phyloP scores from a whole-genome alignment of 192 early-diverging fungal species.

The Gryganskiella cystojenkinii region DNA sequence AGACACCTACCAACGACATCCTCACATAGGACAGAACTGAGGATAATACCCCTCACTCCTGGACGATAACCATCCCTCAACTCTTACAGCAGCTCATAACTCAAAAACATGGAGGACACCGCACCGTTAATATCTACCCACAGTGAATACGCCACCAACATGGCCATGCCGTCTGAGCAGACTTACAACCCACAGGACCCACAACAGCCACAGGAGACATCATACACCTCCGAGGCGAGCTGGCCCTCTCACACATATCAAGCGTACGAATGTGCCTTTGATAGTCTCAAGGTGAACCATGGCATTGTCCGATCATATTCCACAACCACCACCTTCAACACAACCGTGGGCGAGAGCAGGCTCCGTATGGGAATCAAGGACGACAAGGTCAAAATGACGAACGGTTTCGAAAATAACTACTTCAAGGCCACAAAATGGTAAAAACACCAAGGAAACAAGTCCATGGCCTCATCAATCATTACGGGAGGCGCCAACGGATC shows the following conservation, averaged over 20 bases:
- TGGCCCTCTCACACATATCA: constrained; percentile 35
- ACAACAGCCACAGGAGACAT: background rate
- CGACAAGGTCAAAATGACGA: constrained; percentile 32
- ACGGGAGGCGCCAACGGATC: background rate
- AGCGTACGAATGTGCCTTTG: constrained; percentile 28
- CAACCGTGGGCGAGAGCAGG: constrained; percentile 41
- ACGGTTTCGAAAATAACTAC: constrained; percentile 63
- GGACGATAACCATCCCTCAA: too few relatives aligned
- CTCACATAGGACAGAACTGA: background rate
- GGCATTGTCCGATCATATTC: constrained; percentile 26
- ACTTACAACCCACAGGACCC: background rate
- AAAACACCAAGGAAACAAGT: background rate
- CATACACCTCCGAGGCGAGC: background rate
- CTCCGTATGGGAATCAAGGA: constrained; percentile 20
- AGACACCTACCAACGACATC: too few relatives aligned
- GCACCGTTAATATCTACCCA: too few relatives aligned
- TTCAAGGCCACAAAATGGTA: constrained; percentile 74
- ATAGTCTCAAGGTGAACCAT: background rate
- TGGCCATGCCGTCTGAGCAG: background rate
- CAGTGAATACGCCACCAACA: too few relatives aligned
- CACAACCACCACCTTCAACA: constrained; percentile 24
- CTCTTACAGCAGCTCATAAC: too few relatives aligned
- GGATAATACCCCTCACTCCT: background rate
- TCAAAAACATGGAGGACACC: too few relatives aligned
- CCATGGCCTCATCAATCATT: background rate